These are phyloP conservation scores for Hymenoscyphus infarciens DNA, from an alignment of 2,329 filamentous ascomycete genomes.

Conservation along the genomic window DNA sequence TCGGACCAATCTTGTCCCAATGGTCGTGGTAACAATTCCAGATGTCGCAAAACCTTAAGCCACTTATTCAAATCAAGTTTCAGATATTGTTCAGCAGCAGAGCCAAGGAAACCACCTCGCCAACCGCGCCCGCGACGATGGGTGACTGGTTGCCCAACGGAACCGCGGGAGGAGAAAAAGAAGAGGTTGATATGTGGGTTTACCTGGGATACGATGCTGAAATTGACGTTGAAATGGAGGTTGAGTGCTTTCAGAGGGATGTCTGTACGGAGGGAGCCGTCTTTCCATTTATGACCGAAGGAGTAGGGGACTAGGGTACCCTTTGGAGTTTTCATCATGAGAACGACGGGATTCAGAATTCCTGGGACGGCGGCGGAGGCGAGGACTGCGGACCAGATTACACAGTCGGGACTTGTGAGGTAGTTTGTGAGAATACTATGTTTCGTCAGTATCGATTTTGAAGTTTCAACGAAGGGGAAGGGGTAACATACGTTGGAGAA, in stretches of 20 bases:
- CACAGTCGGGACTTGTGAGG: constrained; percentile 90
- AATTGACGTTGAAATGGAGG: constrained; percentile 97
- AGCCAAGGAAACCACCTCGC: constrained; percentile 92
- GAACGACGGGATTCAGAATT: constrained; percentile 89
- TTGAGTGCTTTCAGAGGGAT: constrained; percentile 94
- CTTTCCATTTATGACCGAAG: constrained; percentile 99
- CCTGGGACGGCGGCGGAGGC: constrained; percentile 94
- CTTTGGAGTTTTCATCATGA: constrained; percentile 81
- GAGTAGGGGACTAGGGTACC: constrained; percentile 83
- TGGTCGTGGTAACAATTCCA: constrained; percentile 86
- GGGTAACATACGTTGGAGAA: constrained; percentile 54
- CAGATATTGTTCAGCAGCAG: constrained; percentile 87
- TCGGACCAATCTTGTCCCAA: constrained; percentile 96
- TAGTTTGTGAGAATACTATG: constrained; percentile 87
- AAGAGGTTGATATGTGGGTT: constrained; percentile 98
- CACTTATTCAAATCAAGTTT: constrained; percentile 97
- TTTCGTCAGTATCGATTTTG: not conserved
- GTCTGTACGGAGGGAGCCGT: constrained; percentile 89
- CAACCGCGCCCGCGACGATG: constrained; percentile 91
- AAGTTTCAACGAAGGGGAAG: not conserved
- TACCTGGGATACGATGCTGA: constrained; percentile 83
- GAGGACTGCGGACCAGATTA: constrained; percentile 95
- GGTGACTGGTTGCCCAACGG: constrained; percentile 88
- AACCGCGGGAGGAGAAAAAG: constrained; percentile 93
- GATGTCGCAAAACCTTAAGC: constrained; percentile 88